Conservation (phyloP, 768 basidiomycete species). For the Amanita rubescens region DNA sequence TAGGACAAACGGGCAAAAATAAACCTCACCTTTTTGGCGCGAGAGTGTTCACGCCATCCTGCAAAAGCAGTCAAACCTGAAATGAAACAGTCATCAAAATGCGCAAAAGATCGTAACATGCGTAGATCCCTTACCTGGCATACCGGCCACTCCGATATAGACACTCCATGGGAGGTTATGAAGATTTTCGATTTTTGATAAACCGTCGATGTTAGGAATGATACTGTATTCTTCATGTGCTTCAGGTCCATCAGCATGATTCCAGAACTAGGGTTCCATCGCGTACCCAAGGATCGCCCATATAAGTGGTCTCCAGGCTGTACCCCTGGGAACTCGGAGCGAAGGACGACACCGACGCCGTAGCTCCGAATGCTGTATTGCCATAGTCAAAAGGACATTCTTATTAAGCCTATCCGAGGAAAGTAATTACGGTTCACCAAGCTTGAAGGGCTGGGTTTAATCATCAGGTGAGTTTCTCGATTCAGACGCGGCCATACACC, state of each 20-base stretch:
- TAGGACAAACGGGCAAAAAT: no score
- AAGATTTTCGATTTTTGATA: conserved; percentile 25
- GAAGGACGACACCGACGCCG: conserved; percentile 39
- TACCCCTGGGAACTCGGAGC: conserved; percentile 28
- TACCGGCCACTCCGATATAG: conserved; percentile 40
- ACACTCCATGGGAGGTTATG: conserved; percentile 34
- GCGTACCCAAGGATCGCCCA: conserved; percentile 24
- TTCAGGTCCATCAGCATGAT: conserved; percentile 5
- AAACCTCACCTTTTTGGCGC: conserved; percentile 27
- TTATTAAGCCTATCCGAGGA: not conserved
- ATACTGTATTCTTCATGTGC: conserved; percentile 32
- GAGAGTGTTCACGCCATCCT: conserved; percentile 34
- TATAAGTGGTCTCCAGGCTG: conserved; percentile 35
- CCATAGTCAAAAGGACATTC: not conserved
- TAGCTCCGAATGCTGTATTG: conserved; percentile 19
- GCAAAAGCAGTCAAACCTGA: conserved; percentile 36
- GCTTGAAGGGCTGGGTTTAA: conserved; percentile 16
- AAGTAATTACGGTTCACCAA: conserved; percentile 30
- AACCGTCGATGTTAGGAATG: conserved; percentile 8
- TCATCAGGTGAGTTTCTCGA: not conserved
- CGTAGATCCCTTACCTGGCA: conserved; percentile 34
- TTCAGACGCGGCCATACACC: not conserved
- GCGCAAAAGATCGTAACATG: not conserved
- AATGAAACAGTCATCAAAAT: conserved; percentile 14
- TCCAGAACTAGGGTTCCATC: not conserved